phyloP scores from a whole-genome alignment of 1,284 basidiomycete genomes.

The Moesziomyces antarcticus region DNA sequence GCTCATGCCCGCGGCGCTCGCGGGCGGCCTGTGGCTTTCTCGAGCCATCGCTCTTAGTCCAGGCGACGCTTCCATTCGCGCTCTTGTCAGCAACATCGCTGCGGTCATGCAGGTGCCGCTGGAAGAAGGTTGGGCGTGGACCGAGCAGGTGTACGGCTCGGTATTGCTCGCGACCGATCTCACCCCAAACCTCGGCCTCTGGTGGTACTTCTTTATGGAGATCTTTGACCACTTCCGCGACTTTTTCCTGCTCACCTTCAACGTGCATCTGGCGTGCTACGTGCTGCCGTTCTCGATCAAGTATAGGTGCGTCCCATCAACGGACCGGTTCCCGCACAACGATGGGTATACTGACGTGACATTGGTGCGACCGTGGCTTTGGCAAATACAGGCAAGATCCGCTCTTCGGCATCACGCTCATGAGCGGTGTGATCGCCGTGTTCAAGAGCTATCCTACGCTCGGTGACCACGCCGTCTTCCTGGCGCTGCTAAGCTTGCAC shows the following conservation, averaged over 20 bases:
- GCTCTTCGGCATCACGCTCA: constrained; percentile 80
- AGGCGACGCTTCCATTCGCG: constrained; percentile 5
- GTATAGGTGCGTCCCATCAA: constrained; percentile 74
- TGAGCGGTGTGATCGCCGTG: constrained; percentile 80
- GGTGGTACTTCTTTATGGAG: constrained; percentile 99
- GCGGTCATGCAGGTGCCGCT: constrained; percentile 64
- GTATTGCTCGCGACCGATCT: constrained; percentile 72
- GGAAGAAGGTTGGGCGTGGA: constrained; percentile 75
- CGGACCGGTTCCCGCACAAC: background rate
- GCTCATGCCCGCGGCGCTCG: constrained; percentile 28
- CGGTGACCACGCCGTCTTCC: constrained; percentile 86
- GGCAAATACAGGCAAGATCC: constrained; percentile 75
- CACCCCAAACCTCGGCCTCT: constrained; percentile 91
- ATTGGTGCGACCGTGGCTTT: constrained; percentile 60
- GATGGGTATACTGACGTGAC: background rate
- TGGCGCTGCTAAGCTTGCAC: constrained; percentile 82
- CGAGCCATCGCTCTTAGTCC: constrained; percentile 36
- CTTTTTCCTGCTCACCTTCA: constrained; percentile 96
- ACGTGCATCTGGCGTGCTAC: constrained; percentile 85
- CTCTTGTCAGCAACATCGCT: constrained; percentile 19
- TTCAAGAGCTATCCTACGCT: constrained; percentile 95
- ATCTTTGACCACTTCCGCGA: constrained; percentile 98
- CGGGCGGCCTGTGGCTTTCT: constrained; percentile 32
- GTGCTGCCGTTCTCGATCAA: constrained; percentile 86
- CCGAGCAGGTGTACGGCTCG: constrained; percentile 82